Evolutionary conservation across 805 yeast genomes (phyloP).

Genomic region (Saccharomycopsis sp.): DNA sequence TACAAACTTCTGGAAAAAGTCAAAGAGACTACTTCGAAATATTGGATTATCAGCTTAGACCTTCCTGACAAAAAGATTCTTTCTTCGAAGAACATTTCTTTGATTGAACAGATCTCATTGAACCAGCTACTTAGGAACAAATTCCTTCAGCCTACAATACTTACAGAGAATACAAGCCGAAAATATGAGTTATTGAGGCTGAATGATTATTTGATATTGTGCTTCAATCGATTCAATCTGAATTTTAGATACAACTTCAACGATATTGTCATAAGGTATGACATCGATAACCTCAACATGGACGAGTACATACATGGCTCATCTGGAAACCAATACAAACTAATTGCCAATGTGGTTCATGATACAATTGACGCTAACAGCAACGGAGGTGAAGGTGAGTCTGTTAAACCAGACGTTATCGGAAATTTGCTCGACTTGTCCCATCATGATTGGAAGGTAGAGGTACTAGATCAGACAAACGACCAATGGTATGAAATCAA

Average conservation of each 20-base stretch:
- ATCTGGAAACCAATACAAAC: conserved; percentile 29
- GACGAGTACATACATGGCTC: conserved; percentile 22
- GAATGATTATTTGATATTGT: conserved; percentile 52
- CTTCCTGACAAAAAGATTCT: conserved; percentile 52
- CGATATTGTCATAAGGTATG: conserved; percentile 38
- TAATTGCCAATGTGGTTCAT: conserved; percentile 43
- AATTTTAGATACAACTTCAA: conserved; percentile 44
- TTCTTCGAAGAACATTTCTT: conserved; percentile 30
- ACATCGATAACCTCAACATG: conserved; percentile 32
- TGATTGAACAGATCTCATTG: conserved; percentile 38
- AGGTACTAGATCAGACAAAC: conserved; percentile 33
- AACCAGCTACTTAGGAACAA: conserved; percentile 30
- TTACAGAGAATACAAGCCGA: conserved; percentile 30
- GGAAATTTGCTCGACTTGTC: conserved; percentile 27
- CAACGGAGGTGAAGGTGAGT: conserved; percentile 18
- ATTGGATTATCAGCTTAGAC: conserved; percentile 52
- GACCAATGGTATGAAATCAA: conserved; percentile 54
- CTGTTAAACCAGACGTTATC: conserved; percentile 16
- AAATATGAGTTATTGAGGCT: conserved; percentile 23
- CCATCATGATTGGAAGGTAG: conserved; percentile 42
- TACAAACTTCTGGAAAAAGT: conserved; percentile 23
- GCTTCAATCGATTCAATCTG: conserved; percentile 47
- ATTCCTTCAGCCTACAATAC: conserved; percentile 31
- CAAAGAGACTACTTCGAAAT: conserved; percentile 28
- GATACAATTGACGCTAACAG: conserved; percentile 23